Evolutionary conservation across 139 green algal species (phyloP).

Genomic region (Chloropicon primus): DNA sequence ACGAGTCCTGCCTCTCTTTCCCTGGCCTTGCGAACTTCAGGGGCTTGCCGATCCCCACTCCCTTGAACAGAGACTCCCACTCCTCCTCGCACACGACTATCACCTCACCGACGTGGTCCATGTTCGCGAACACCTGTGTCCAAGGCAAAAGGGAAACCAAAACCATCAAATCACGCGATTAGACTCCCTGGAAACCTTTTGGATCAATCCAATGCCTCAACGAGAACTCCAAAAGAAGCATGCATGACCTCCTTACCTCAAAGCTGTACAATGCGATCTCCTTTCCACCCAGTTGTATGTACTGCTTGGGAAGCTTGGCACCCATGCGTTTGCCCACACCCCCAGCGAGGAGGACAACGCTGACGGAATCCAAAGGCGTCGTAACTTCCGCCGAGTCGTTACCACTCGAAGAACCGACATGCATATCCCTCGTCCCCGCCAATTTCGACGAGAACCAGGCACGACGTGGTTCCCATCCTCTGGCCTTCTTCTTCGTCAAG

Average conservation of each 20-base stretch:
- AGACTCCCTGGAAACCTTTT: neutral
- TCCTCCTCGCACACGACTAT: conserved; percentile 84
- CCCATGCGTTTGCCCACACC: conserved; percentile 93
- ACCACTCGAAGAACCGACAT: too few species aligned
- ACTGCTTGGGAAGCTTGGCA: conserved; percentile 92
- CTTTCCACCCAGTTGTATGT: conserved; percentile 63
- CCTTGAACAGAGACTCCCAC: conserved; percentile 35
- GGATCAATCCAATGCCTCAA: neutral
- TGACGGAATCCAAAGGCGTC: conserved; percentile 27
- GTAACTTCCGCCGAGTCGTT: neutral
- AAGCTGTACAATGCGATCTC: conserved; percentile 22
- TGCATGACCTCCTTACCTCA: neutral
- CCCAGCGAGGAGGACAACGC: conserved; percentile 75
- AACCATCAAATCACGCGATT: neutral
- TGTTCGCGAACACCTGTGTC: conserved; percentile 58
- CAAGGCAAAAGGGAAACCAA: too few species aligned
- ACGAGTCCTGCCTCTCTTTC: conserved; percentile 85
- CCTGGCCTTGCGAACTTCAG: conserved; percentile 79
- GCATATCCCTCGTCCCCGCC: too few species aligned
- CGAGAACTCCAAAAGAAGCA: neutral
- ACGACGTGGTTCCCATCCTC: too few species aligned
- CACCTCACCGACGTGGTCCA: conserved; percentile 76
- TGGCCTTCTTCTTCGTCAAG: too few species aligned
- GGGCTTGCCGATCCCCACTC: conserved; percentile 13
- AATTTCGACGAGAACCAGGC: too few species aligned